phyloP scores from a whole-genome alignment of 257 asterid genomes.

The Plantago major region DNA sequence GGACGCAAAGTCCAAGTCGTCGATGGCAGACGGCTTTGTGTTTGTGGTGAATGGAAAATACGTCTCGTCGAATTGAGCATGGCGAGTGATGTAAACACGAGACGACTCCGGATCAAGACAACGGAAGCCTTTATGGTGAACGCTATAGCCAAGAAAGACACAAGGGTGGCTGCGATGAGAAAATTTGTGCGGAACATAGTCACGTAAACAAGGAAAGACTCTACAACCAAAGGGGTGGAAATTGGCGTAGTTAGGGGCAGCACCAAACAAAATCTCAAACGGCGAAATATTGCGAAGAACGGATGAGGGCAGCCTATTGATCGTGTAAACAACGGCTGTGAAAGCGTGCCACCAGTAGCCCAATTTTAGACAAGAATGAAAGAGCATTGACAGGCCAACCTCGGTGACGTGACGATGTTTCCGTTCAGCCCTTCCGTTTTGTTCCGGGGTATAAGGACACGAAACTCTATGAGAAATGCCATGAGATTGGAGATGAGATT shows the following conservation, averaged over 20 bases:
- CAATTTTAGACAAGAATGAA: not conserved
- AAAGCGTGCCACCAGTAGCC: not conserved
- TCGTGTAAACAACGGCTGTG: not conserved
- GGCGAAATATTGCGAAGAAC: not conserved
- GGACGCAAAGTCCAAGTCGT: too few species aligned
- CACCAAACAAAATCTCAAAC: not conserved
- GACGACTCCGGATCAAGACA: not conserved
- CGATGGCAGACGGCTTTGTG: too few species aligned
- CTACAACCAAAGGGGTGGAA: not conserved
- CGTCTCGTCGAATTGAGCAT: not conserved
- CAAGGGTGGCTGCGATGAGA: not conserved
- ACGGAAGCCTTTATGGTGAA: too few species aligned
- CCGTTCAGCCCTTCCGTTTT: too few species aligned
- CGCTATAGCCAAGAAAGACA: not conserved
- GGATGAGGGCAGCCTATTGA: not conserved
- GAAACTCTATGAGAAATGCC: too few species aligned
- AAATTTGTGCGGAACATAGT: not conserved
- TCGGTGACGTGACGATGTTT: too few species aligned
- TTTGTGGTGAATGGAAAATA: not conserved
- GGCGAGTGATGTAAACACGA: too few species aligned
- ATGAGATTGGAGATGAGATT: too few species aligned
- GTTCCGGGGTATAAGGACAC: too few species aligned
- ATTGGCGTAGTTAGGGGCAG: not conserved
- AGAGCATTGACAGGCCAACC: too few species aligned
- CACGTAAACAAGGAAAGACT: too few species aligned